These are phyloP conservation scores for Boletus rex-veris DNA, from an alignment of 768 basidiomycete genomes.

Conservation along the genomic window DNA sequence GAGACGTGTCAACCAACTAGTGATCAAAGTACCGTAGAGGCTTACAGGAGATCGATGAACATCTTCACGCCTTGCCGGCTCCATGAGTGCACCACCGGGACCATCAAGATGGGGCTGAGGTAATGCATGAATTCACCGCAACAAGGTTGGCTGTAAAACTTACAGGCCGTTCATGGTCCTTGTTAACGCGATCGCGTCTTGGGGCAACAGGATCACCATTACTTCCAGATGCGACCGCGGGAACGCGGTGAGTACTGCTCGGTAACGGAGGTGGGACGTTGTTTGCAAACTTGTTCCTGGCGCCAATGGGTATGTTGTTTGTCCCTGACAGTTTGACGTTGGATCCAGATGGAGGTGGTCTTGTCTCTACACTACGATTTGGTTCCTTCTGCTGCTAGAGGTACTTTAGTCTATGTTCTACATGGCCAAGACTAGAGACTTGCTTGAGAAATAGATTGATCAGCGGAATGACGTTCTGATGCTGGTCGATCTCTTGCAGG, in stretches of 20 bases:
- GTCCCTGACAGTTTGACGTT: constrained; percentile 30
- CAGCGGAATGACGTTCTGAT: constrained; percentile 19
- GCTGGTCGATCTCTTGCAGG: constrained; percentile 16
- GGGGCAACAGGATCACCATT: constrained; percentile 20
- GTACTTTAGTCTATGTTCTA: not conserved
- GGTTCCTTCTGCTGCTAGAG: constrained; percentile 19
- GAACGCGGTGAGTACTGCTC: not conserved
- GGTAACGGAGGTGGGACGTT: not conserved
- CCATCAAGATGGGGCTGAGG: constrained; percentile 17
- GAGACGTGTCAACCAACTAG: not conserved
- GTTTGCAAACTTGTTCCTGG: constrained; percentile 22
- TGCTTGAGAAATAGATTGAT: constrained; percentile 16
- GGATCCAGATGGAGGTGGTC: constrained; percentile 12
- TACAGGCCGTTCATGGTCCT: constrained; percentile 26
- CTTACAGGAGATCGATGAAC: constrained; percentile 20
- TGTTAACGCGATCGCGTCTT: constrained; percentile 14
- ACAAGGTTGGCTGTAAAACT: not conserved
- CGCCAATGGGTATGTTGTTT: constrained; percentile 32
- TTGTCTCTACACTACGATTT: constrained; percentile 10
- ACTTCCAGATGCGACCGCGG: constrained; percentile 7
- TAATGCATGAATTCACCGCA: constrained; percentile 6
- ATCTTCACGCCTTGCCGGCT: constrained; percentile 13
- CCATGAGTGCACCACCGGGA: not conserved
- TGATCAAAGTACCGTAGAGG: not conserved
- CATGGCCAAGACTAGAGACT: constrained; percentile 1